phyloP scores from a whole-genome alignment of 805 yeast genomes.

The Debaryomyces tyrocola region DNA sequence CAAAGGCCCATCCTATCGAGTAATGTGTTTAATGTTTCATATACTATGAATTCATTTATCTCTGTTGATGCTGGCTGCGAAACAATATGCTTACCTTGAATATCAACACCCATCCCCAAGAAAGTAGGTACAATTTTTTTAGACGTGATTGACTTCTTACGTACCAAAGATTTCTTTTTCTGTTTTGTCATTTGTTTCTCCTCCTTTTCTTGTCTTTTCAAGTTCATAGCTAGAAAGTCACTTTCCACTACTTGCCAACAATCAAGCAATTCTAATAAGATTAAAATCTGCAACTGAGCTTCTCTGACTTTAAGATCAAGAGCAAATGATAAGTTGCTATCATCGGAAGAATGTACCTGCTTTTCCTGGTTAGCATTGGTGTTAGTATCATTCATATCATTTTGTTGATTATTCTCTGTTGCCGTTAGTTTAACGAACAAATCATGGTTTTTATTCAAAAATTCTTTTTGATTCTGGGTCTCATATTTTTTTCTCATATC shows the following conservation, averaged over 20 bases:
- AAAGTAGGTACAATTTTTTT: constrained; percentile 42
- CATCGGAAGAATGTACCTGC: neutral
- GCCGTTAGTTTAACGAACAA: neutral
- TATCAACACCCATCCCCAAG: constrained; percentile 36
- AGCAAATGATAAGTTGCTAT: constrained; percentile 23
- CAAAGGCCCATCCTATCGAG: constrained; percentile 55
- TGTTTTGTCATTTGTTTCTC: constrained; percentile 16
- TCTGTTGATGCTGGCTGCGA: constrained; percentile 21
- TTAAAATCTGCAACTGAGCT: constrained; percentile 53
- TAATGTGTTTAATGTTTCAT: constrained; percentile 37
- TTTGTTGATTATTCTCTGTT: constrained; percentile 9
- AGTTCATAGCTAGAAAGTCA: constrained; percentile 26
- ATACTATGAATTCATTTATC: constrained; percentile 16
- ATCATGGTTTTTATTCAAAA: constrained; percentile 7
- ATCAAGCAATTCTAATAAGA: constrained; percentile 46
- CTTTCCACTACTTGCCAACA: constrained; percentile 34
- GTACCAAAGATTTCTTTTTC: constrained; percentile 19
- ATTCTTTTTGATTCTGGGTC: constrained; percentile 17
- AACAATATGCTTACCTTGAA: constrained; percentile 1
- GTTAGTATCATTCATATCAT: constrained; percentile 20
- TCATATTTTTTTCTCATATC: constrained; percentile 16
- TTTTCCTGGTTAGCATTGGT: constrained; percentile 14
- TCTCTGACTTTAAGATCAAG: constrained; percentile 52
- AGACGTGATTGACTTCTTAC: constrained; percentile 14
- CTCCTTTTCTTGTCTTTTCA: constrained; percentile 29